phyloP scores from a whole-genome alignment of 176 grass and related monocot genomes.

The Leersia perrieri region DNA sequence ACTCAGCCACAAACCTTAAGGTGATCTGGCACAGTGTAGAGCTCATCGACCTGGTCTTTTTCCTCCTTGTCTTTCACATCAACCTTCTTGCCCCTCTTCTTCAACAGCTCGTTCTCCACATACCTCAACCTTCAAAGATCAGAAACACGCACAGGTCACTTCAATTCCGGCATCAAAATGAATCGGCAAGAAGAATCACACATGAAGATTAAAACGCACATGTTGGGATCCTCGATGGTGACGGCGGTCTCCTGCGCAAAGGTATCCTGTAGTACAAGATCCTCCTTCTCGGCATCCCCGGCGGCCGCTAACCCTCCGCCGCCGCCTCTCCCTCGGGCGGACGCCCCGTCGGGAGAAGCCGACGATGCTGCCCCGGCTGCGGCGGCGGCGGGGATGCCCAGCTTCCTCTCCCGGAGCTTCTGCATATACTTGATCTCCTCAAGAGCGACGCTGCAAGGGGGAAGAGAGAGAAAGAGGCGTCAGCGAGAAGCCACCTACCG shows the following conservation, averaged over 20 bases:
- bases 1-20: slow-evolving; percentile 67
- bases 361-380: slow-evolving; percentile 12
- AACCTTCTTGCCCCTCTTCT: slow-evolving; percentile 74
- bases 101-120: slow-evolving; percentile 80
- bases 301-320: neutral
- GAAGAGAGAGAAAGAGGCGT: neutral
- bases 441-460: slow-evolving; percentile 40
- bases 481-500: neutral
- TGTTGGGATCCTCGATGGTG: slow-evolving; percentile 95
- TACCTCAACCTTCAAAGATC: slow-evolving; percentile 74
- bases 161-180: neutral
- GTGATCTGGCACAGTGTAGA: slow-evolving; percentile 76
- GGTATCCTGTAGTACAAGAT: slow-evolving; percentile 89
- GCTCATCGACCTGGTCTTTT: slow-evolving; percentile 74
- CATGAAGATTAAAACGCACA: slow-evolving; percentile 31
- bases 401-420: slow-evolving; percentile 62
- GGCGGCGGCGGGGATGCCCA: slow-evolving; percentile 43
- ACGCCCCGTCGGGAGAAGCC: slow-evolving; percentile 5
- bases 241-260: slow-evolving; percentile 97
- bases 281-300: slow-evolving; percentile 58
- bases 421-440: slow-evolving; percentile 76
- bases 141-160: neutral
- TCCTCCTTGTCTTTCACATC: slow-evolving; percentile 68
- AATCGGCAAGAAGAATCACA: neutral
- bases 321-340: neutral